Conservation (phyloP, 148 eudicot species). For the Rhododendron williamsianum region DNA sequence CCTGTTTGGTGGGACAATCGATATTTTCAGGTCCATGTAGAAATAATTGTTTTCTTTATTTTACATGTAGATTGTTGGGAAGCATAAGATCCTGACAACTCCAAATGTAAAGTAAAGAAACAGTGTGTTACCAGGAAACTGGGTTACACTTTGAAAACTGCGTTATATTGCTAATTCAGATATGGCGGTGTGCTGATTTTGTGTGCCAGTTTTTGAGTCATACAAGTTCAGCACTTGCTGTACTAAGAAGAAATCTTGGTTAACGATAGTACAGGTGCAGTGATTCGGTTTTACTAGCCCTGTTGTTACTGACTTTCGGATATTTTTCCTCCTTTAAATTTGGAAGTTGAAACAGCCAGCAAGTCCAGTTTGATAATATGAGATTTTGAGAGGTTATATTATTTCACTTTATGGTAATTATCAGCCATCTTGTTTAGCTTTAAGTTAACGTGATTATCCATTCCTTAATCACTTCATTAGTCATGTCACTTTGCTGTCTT, state of each 20-base stretch:
- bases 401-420: not conserved
- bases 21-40: constrained; percentile 16
- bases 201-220: not conserved
- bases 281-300: not conserved
- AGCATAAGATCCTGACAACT: not conserved
- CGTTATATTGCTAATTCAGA: not conserved
- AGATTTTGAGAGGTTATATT: not conserved
- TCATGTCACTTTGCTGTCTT: not conserved
- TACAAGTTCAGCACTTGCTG: not conserved
- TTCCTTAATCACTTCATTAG: not conserved
- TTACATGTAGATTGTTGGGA: not conserved
- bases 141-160: not conserved
- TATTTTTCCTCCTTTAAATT: not conserved
- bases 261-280: not conserved
- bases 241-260: not conserved
- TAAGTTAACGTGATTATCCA: not conserved
- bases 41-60: not conserved
- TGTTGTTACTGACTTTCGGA: not conserved
- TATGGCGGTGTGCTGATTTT: not conserved
- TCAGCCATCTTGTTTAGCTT: not conserved
- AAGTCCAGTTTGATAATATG: not conserved
- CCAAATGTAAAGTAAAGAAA: not conserved
- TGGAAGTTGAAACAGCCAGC: not conserved
- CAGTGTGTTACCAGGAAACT: not conserved
- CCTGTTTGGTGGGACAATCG: constrained; percentile 72